Evolutionary conservation across 768 basidiomycete species (phyloP).

Genomic region (Pulveroboletus sp.): DNA sequence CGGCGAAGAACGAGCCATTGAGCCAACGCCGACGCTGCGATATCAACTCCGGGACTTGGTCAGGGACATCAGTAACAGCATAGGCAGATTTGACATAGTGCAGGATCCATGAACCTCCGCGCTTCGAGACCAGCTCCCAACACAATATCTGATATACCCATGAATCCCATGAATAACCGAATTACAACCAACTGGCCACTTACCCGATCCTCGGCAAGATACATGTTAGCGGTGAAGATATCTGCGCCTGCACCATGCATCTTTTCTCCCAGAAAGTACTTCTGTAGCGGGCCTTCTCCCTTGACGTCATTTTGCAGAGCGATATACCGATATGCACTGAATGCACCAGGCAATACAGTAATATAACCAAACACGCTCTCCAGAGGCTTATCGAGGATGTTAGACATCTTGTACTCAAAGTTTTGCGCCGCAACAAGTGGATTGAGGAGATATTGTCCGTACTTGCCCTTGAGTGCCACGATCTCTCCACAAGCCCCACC

Average conservation of each 20-base stretch:
- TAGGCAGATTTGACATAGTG: constrained; percentile 97
- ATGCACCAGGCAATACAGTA: constrained; percentile 88
- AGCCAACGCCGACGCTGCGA: constrained; percentile 95
- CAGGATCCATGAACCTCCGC: constrained; percentile 83
- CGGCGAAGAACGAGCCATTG: constrained; percentile 98
- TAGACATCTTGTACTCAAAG: constrained; percentile 92
- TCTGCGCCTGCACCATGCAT: constrained; percentile 86
- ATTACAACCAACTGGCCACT: constrained; percentile 17
- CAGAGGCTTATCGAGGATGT: constrained; percentile 89
- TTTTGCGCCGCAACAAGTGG: constrained; percentile 89
- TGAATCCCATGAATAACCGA: constrained; percentile 9
- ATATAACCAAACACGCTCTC: constrained; percentile 93
- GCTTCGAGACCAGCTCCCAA: constrained; percentile 97
- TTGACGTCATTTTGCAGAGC: constrained; percentile 80
- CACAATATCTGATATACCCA: constrained; percentile 68
- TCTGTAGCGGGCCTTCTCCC: constrained; percentile 86
- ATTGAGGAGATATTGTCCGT: constrained; percentile 72
- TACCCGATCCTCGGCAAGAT: constrained; percentile 84
- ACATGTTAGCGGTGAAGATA: constrained; percentile 96
- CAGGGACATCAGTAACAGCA: constrained; percentile 89
- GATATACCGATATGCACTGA: constrained; percentile 88
- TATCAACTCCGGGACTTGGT: constrained; percentile 91
- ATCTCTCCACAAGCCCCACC: constrained; percentile 97
- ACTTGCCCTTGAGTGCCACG: constrained; percentile 85
- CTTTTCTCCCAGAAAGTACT: constrained; percentile 97